These are phyloP conservation scores for Camellia granthamiana DNA, from an alignment of 148 eudicot genomes.

Conservation along the genomic window DNA sequence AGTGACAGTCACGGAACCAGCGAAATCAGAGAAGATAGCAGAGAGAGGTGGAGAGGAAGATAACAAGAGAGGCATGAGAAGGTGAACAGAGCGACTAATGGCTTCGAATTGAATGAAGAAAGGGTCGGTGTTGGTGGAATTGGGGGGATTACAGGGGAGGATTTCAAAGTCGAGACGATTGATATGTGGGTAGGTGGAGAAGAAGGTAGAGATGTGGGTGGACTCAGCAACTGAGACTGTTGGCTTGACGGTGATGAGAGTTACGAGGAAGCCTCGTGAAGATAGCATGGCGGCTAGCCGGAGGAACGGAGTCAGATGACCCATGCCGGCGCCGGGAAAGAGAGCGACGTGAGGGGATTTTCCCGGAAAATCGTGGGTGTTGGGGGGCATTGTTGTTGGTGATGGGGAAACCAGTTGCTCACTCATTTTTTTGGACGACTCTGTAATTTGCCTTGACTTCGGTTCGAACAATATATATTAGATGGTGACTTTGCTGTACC, in stretches of 20 bases:
- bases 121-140: conserved; percentile 31
- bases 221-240: conserved; percentile 43
- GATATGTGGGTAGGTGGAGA: conserved; percentile 34
- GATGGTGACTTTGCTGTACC: too few species aligned
- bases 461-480: too few species aligned
- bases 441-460: too few species aligned
- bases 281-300: conserved; percentile 47
- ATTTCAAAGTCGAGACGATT: conserved; percentile 31
- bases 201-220: conserved; percentile 30
- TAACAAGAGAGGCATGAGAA: conserved; percentile 26
- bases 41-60: conserved; percentile 39
- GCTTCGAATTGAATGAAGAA: conserved; percentile 39
- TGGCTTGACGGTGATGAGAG: conserved; percentile 37
- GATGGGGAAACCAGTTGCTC: not conserved
- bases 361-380: not conserved
- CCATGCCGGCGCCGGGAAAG: conserved; percentile 61
- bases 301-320: conserved; percentile 64
- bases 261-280: conserved; percentile 27
- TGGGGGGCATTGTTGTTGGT: not conserved
- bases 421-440: too few species aligned
- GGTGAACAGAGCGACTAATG: conserved; percentile 34
- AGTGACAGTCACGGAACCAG: conserved; percentile 14
- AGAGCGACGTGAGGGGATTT: conserved; percentile 45
- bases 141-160: conserved; percentile 18
- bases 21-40: conserved; percentile 36